Evolutionary conservation across 1,139 yeast genomes (phyloP), one percentile per base, ranked within the genome.

Genomic region (Diutina pseudorugosa): DNA sequence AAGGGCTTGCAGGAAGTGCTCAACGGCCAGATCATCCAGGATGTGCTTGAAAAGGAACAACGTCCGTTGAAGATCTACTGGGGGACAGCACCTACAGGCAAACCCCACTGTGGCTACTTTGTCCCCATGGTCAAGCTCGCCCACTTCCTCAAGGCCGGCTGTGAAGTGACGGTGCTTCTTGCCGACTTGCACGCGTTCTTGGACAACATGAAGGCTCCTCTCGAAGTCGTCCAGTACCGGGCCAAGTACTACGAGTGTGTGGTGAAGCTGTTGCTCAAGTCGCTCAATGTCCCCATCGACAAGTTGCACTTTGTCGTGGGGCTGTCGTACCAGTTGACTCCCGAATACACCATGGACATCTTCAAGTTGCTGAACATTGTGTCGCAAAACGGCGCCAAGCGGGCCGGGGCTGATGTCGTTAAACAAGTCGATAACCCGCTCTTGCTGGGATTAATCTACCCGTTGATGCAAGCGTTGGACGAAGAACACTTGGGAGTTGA

Each of bases 371-470:
- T 94, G 50, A 91, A 93, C 66, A 68, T 74, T 49, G 96, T 88
- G 30, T 83, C 95, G 23, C 96, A 88, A 70, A 91, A 93, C 65
- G 98, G 91, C 65, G 97, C 98, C 59, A 89, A 89, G 73, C 83
- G 98, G 68, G 99, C 99, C 1, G 99, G 99, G 65, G 98, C 99
- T 14, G 99, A 94, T 69, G 99, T 94, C 54, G 99, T 94, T 57
- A 94, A 94, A 69, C 98, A 94, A 72, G 97, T 91, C 52, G 83
- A 89, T 49, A 90, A 90, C 68, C 98, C 98, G 41, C 78, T 91
- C 59, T 79, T 94, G 57, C 84, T 95, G 40, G 98, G 98, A 4
- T 79, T 94, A 67, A 88, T 94, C 61, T 94, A 94, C 70, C 99
- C 99, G 53, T 80, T 94, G 64, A 93, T 94, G 98, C 99, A 94